phyloP scores from a whole-genome alignment of 2,329 filamentous ascomycete genomes.

The Aulographum hederae region DNA sequence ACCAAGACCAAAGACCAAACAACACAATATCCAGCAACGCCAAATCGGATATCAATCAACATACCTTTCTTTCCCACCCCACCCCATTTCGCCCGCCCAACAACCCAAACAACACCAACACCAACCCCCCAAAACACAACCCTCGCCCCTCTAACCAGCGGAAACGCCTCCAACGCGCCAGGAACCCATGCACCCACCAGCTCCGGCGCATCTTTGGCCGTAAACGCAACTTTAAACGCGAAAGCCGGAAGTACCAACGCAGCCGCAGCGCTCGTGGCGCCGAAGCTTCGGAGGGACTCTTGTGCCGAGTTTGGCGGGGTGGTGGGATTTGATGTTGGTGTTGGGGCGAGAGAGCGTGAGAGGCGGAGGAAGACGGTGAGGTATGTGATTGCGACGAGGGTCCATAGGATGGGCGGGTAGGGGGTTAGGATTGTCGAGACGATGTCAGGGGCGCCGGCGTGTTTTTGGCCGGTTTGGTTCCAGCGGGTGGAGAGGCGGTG shows the following conservation, averaged over 20 bases:
- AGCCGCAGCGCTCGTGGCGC: constrained; percentile 8
- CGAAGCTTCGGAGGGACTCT: constrained; percentile 16
- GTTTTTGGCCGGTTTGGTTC: constrained; percentile 97
- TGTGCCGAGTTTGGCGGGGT: too few species aligned
- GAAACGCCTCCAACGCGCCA: constrained; percentile 24
- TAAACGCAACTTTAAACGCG: constrained; percentile 81
- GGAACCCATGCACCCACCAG: constrained; percentile 29
- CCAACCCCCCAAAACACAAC: constrained; percentile 14
- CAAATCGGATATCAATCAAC: too few species aligned
- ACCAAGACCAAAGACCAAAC: too few species aligned
- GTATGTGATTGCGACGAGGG: constrained; percentile 52
- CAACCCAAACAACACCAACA: constrained; percentile 9
- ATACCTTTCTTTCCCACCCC: too few species aligned
- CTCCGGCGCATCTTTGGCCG: constrained; percentile 73
- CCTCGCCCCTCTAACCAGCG: constrained; percentile 17
- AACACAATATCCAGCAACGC: too few species aligned
- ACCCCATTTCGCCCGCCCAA: constrained; percentile 3
- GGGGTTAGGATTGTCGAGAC: constrained; percentile 50
- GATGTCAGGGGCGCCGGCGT: constrained; percentile 77
- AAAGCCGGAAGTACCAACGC: constrained; percentile 24
- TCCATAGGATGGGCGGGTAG: constrained; percentile 55
- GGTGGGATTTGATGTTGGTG: not conserved
- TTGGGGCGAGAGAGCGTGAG: too few species aligned
- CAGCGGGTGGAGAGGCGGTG: constrained; percentile 58
- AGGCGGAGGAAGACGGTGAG: constrained; percentile 31